Conservation (phyloP, 225 moss, liverwort and hornwort genomes). For the Takakia lepidozioides region DNA sequence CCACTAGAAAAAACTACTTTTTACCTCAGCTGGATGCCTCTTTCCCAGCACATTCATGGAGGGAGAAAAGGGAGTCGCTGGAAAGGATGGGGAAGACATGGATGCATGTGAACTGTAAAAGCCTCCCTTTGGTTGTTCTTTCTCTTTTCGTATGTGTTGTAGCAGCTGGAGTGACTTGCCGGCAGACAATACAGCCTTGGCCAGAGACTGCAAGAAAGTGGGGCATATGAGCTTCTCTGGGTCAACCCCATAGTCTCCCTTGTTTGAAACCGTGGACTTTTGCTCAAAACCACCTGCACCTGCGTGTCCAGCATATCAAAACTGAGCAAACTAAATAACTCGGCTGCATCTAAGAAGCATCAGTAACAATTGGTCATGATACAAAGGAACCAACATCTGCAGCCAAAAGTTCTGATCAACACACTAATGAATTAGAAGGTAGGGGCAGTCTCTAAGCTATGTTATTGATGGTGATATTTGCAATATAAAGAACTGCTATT, state of each 20-base stretch:
- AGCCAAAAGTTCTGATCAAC: not conserved
- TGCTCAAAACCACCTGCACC: slow-evolving; percentile 14
- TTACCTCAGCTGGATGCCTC: slow-evolving; percentile 46
- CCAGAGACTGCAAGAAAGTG: slow-evolving; percentile 69
- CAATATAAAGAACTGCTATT: no score
- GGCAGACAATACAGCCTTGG: slow-evolving; percentile 85
- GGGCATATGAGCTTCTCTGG: slow-evolving; percentile 67
- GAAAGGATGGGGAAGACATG: slow-evolving; percentile 32
- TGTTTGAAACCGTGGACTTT: slow-evolving; percentile 2
- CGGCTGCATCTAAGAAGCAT: not conserved
- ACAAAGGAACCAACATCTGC: not conserved
- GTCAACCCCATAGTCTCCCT: slow-evolving; percentile 20
- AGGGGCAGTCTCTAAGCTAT: no score
- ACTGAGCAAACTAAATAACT: not conserved
- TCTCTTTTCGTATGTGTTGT: slow-evolving; percentile 68
- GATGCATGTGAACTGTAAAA: slow-evolving; percentile 22
- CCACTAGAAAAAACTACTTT: not conserved
- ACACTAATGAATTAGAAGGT: no score
- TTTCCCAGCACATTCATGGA: slow-evolving; percentile 41
- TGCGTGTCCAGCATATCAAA: not conserved
- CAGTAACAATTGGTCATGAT: not conserved
- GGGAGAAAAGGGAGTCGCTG: slow-evolving; percentile 44
- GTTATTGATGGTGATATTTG: no score
- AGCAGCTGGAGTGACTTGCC: slow-evolving; percentile 97
- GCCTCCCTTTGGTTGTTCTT: slow-evolving; percentile 25